Conservation (phyloP, 306 rosid species). For the Datisca glomerata region DNA sequence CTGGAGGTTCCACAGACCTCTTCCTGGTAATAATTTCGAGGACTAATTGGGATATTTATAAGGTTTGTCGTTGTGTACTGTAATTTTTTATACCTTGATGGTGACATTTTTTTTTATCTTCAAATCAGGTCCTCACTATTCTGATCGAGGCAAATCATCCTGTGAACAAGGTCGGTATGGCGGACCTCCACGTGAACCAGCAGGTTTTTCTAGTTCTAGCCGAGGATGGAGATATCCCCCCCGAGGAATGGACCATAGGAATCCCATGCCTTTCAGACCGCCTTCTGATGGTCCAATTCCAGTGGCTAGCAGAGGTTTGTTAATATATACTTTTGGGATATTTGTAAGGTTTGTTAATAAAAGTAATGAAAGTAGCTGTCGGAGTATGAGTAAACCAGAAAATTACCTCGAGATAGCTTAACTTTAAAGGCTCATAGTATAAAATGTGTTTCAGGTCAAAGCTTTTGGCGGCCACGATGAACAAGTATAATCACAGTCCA, state of each 20-base stretch:
- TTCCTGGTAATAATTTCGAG: slow-evolving; percentile 34
- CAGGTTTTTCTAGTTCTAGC: slow-evolving; percentile 42
- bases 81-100: slow-evolving; percentile 10
- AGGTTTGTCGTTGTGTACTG: neutral
- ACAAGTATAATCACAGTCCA: slow-evolving; percentile 13
- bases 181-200: slow-evolving; percentile 68
- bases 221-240: slow-evolving; percentile 84
- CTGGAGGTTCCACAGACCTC: slow-evolving; percentile 61
- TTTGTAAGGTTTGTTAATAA: too few species aligned
- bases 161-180: slow-evolving; percentile 36
- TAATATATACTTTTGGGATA: slow-evolving; percentile 1
- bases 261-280: slow-evolving; percentile 55
- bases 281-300: slow-evolving; percentile 76
- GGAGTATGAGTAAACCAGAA: too few species aligned
- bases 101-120: slow-evolving; percentile 10
- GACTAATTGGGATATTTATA: neutral
- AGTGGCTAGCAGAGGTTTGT: slow-evolving; percentile 53
- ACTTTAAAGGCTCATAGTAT: slow-evolving; percentile 2
- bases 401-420: neutral
- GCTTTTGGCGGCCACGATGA: slow-evolving; percentile 83
- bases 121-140: slow-evolving; percentile 47
- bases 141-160: slow-evolving; percentile 34
- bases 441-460: slow-evolving; percentile 48
- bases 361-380: too few species aligned
- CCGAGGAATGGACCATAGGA: slow-evolving; percentile 46